phyloP scores from a whole-genome alignment of 2,329 filamentous ascomycete species.

The Fusarium sp. region DNA sequence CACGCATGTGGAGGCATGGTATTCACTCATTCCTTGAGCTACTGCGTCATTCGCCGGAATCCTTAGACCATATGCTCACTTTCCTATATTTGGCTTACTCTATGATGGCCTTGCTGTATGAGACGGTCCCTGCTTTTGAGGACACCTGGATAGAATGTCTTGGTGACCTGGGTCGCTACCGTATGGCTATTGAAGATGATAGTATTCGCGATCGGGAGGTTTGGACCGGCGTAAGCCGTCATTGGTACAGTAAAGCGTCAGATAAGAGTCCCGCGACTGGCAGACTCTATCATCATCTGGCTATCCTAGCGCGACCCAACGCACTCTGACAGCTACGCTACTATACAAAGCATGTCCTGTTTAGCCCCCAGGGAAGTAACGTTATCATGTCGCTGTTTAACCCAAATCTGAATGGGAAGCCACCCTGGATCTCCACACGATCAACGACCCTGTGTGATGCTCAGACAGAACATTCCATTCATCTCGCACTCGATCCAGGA shows the following conservation, averaged over 20 bases:
- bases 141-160: slow-evolving; percentile 96
- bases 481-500: too few relatives aligned
- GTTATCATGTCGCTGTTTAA: too few relatives aligned
- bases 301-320: slow-evolving; percentile 78
- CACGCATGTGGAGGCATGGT: slow-evolving; percentile 91
- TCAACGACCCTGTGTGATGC: too few relatives aligned
- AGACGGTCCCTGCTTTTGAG: slow-evolving; percentile 84
- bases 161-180: slow-evolving; percentile 85
- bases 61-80: slow-evolving; percentile 86
- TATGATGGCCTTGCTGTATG: slow-evolving; percentile 87
- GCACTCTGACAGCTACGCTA: slow-evolving; percentile 77
- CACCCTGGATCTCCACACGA: too few relatives aligned
- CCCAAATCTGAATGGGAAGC: too few relatives aligned
- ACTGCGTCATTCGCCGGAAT: slow-evolving; percentile 77
- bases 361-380: too few relatives aligned
- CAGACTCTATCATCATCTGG: slow-evolving; percentile 87
- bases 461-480: too few relatives aligned
- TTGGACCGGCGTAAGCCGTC: slow-evolving; percentile 82
- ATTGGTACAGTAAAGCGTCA: slow-evolving; percentile 87
- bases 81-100: slow-evolving; percentile 92
- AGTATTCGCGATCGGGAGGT: slow-evolving; percentile 80
- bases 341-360: slow-evolving; percentile 55
- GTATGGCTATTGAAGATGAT: slow-evolving; percentile 90
- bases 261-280: slow-evolving; percentile 78
- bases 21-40: slow-evolving; percentile 88